Conservation (phyloP, 164 flowering plant species). For the Malania oleifera region DNA sequence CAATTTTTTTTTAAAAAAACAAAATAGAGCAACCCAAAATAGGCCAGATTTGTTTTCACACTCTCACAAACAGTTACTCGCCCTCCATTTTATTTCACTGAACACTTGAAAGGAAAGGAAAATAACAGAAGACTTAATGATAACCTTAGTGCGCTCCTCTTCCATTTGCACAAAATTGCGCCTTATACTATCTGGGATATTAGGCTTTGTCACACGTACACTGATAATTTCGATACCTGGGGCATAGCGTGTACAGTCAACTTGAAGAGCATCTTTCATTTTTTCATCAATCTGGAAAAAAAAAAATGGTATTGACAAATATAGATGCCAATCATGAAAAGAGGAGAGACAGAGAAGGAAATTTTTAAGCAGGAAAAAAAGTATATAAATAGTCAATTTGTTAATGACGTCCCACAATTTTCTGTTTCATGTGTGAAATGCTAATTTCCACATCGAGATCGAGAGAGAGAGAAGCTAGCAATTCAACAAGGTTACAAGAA, state of each 20-base stretch:
- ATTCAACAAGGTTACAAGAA: too few species aligned
- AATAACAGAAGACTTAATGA: background rate
- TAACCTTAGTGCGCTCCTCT: slow-evolving; percentile 90
- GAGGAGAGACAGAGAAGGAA: background rate
- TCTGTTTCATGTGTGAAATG: too few species aligned
- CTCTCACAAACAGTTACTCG: too few species aligned
- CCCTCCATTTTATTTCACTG: background rate
- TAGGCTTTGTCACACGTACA: slow-evolving; percentile 92
- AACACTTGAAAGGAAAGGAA: background rate
- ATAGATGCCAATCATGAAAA: background rate
- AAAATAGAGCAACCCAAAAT: too few species aligned
- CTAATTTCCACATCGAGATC: too few species aligned
- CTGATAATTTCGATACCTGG: slow-evolving; percentile 89
- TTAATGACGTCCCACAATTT: too few species aligned
- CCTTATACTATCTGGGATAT: slow-evolving; percentile 68
- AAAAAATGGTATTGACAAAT: too few species aligned
- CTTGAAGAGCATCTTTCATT: slow-evolving; percentile 96
- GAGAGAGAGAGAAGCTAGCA: too few species aligned
- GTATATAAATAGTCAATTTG: too few species aligned
- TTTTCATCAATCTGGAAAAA: slow-evolving; percentile 81
- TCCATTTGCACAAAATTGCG: slow-evolving; percentile 93
- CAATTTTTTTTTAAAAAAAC: too few species aligned
- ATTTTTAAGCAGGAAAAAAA: too few species aligned
- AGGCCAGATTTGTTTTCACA: too few species aligned
- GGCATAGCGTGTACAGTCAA: slow-evolving; percentile 91